Base-by-base conservation (phyloP, 2,329 filamentous ascomycete species). In the Aureobasidium pullulans region DNA sequence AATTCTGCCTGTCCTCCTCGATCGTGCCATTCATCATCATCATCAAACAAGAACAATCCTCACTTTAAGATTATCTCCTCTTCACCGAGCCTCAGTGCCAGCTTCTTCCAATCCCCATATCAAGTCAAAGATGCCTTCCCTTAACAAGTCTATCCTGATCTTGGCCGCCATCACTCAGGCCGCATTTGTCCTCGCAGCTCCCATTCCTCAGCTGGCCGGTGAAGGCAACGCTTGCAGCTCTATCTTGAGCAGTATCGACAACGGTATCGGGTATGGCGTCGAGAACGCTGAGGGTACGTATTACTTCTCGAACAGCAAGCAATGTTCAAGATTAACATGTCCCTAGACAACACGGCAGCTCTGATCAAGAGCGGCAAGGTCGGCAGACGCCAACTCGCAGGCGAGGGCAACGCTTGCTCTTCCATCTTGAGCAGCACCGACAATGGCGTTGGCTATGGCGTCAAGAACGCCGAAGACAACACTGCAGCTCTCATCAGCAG, bases 401-500 rank as follows among this genome's bases (percentile, higher is more conserved):
- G 65, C 9, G 65, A 66, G 28, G 66, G 66, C 5, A 62, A 63
- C 8, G 65, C 64, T 16, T 63, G 62, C 28, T 52, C 66, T 52
- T 65, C 62, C 19, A 49, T 66, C 47, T 58, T 67, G 23, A 60
- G 62, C 10, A 37, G 36, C 9, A 65, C 65, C 3, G 65, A 66
- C 40, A 65, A 66, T 19, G 65, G 61, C 6, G 58, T 65, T 7
- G 66, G 66, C 15, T 64, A 64, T 23, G 65, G 65, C 6, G 57
- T 65, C 28, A 62, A 67, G 59, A 62, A 67, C 44, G 63, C 63
- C 7, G 62, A 65, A 58, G 62, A 66, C 44, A 64, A 65, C 56
- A 60, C 49, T 29, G 39, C 52, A 9, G 7, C 15, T 23, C 3
- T 31, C 10, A 28, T 56, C 23, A 56, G 39, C 40, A 39, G 13